Conservation (phyloP, 2,329 filamentous ascomycete genomes). For the Fusarium sp. region DNA sequence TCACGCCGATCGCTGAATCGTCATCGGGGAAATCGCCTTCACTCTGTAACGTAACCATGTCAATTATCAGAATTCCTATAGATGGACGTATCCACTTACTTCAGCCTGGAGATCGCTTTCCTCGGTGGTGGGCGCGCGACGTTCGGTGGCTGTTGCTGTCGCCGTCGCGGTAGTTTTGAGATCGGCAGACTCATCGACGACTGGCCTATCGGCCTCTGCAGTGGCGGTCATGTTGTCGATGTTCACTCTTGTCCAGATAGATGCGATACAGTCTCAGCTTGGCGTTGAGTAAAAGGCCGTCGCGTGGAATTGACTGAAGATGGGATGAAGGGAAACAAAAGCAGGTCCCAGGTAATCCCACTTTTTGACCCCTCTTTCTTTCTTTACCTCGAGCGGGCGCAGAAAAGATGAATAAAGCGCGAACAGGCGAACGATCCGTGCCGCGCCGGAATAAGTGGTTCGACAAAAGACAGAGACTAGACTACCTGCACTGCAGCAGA, state of each 20-base stretch:
- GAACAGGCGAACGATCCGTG: neutral
- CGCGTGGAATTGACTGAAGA: neutral
- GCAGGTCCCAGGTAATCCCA: neutral
- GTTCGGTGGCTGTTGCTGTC: neutral
- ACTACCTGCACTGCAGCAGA: neutral
- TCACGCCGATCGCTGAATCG: constrained; percentile 42
- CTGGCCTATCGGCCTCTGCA: neutral
- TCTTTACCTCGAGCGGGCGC: neutral
- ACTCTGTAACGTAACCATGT: neutral
- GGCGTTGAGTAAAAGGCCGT: neutral
- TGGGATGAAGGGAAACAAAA: neutral
- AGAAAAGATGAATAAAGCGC: neutral
- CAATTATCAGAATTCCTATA: neutral
- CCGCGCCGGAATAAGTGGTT: constrained; percentile 20
- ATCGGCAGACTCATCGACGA: neutral
- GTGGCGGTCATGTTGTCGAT: constrained; percentile 4
- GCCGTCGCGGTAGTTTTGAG: neutral
- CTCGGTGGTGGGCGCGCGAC: constrained; percentile 5
- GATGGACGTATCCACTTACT: constrained; percentile 7
- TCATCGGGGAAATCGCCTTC: constrained; percentile 30
- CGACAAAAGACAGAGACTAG: neutral
- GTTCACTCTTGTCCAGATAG: neutral
- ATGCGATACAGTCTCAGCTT: neutral
- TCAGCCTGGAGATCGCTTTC: constrained; percentile 30
- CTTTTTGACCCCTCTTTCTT: constrained; percentile 4